Evolutionary conservation across 192 early-diverging fungal species (phyloP).

Genomic region (Podila epigama): DNA sequence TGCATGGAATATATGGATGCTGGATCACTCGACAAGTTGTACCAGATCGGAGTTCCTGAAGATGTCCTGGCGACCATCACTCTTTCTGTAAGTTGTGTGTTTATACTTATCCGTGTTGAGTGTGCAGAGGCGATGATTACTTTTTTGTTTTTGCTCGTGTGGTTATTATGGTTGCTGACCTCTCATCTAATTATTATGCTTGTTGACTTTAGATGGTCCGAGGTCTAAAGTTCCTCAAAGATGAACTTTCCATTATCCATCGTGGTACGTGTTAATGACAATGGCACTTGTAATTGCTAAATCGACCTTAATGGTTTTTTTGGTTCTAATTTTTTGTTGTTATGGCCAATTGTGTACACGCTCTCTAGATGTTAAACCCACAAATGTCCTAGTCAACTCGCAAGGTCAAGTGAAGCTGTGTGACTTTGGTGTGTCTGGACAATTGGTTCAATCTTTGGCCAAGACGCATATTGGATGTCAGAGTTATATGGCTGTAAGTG

Average conservation of each 20-base stretch:
- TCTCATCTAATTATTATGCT: constrained; percentile 8
- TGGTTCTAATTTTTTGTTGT: too few relatives aligned
- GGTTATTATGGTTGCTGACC: background rate
- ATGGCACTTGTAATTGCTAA: too few relatives aligned
- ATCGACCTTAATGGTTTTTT: too few relatives aligned
- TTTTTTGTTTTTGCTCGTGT: background rate
- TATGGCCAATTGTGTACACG: background rate
- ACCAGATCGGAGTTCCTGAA: constrained; percentile 83
- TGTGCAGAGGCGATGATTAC: background rate
- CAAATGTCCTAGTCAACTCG: constrained; percentile 89
- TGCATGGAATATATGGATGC: constrained; percentile 99
- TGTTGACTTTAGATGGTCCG: constrained; percentile 69
- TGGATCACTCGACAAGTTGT: constrained; percentile 89
- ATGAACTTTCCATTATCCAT: constrained; percentile 89
- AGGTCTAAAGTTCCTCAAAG: constrained; percentile 87
- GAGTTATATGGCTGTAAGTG: constrained; percentile 90
- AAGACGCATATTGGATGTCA: constrained; percentile 95
- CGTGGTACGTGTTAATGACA: constrained; percentile 61
- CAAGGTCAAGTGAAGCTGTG: constrained; percentile 92
- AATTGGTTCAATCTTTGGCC: constrained; percentile 87
- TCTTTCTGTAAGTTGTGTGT: constrained; percentile 51
- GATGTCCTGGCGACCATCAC: constrained; percentile 79
- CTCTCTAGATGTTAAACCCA: constrained; percentile 88
- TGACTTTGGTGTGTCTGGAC: constrained; percentile 96
- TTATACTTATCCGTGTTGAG: background rate